Base-by-base conservation (phyloP, 352 stramenopile genomes). In the Pythium rhizo-oryzae region DNA sequence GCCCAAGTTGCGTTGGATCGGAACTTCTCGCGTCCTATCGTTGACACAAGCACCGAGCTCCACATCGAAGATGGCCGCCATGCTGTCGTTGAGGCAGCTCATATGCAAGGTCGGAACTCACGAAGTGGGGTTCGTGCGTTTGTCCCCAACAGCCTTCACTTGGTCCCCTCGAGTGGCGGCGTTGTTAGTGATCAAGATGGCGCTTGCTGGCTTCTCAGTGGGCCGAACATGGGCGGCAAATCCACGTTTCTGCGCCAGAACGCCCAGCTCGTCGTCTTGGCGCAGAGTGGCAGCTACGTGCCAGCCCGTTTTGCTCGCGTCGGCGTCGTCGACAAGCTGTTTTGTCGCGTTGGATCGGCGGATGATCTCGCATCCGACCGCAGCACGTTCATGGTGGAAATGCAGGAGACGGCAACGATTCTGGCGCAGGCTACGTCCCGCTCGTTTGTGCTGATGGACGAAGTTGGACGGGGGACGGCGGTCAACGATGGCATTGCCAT, bases 181-280 rank as follows among this genome's bases (percentile, higher is more conserved):
- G 35, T 24, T 0, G 28, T 56, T n/a, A 19, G 5, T 7, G 12
- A 16, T 19, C 43, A 60, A 24, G 13, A 50, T 30, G 79, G 73
- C 0, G 78, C 77, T 11, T 92, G 83, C 61, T 94, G 86, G 85
- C 65, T 97, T 30, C 67, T 97, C n/a, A 97, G 88, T 0, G 90
- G 90, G 1, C 88, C 89, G 1, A 97, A 97, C 54, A 96, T 96
- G 89, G 90, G 89, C 16, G 90, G 90, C 16, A 97, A 97, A 62
- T 92, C 78, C 67, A 97, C 90, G 0, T 94, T 93, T 46, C 67
- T 97, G 13, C 84, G 88, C 1, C 85, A 94, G 65, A 92, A 78
- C 23, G 88, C 88, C 1, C 88, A 95, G 44, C 55, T 91, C 16
- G 83, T 93, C 15, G 61, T 96, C 6, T 65, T 97, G 11, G 87